Percentiles rank a stretch among this genome's conserved stretches.
phyloP scores from a whole-genome alignment of 169 alveolate species.

The Eimeria praecox region DNA sequence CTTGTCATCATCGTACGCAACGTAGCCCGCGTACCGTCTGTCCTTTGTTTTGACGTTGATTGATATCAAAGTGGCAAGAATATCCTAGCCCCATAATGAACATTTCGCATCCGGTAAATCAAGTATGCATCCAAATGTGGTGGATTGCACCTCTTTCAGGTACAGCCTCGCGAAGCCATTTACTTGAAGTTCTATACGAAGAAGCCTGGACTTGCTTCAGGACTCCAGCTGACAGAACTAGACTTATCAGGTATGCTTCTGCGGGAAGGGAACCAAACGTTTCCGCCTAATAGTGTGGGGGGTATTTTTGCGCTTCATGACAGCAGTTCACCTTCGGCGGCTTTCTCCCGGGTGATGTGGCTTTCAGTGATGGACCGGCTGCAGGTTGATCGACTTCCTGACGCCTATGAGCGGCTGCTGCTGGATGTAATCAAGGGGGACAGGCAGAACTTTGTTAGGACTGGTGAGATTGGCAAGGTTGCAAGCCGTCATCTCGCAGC shows the following conservation, averaged over 20 bases:
- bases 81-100: not conserved
- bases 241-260: conserved; percentile 83
- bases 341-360: not conserved
- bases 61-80: not conserved
- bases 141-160: conserved; percentile 28
- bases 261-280: not conserved
- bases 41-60: not conserved
- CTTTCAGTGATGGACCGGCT: conserved; percentile 81
- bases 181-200: conserved; percentile 86
- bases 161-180: conserved; percentile 87
- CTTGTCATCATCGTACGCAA: conserved; percentile 78
- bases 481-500: not conserved
- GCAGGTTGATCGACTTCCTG: conserved; percentile 84
- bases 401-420: conserved; percentile 88
- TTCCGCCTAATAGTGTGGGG: not conserved
- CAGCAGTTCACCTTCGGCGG: not conserved
- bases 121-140: not conserved
- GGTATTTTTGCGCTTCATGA: not conserved
- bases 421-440: conserved; percentile 85
- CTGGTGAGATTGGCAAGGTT: conserved; percentile 59
- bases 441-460: conserved; percentile 85
- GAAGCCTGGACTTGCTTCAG: conserved; percentile 85
- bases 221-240: conserved; percentile 86
- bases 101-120: not conserved
- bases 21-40: not conserved